Evolutionary conservation across 73 alveolate species (phyloP).

Genomic region (Symbiodinium natans): DNA sequence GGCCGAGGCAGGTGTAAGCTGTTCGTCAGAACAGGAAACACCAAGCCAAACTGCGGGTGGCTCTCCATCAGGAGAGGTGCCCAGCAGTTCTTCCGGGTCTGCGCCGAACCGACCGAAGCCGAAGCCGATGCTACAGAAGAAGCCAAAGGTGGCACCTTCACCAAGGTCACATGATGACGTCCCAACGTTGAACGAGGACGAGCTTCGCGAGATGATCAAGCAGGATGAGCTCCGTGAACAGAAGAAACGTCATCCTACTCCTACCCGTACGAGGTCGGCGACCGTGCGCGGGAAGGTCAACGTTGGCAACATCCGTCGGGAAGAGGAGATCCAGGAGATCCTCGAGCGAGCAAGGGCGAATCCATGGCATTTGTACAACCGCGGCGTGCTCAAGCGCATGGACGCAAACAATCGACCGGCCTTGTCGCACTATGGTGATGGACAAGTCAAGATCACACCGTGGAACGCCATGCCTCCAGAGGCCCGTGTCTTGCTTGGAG

Average conservation of each 20-base stretch:
- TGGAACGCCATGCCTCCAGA: neutral
- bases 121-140: neutral
- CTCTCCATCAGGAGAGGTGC: neutral
- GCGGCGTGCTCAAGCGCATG: neutral
- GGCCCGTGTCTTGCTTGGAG: too few species aligned
- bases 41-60: neutral
- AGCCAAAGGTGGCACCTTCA: too few species aligned
- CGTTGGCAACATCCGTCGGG: neutral
- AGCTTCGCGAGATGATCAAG: neutral
- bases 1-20: neutral
- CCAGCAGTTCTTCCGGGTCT: neutral
- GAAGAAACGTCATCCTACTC: neutral
- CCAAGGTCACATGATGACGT: neutral
- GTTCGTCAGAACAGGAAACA: neutral
- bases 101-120: too few species aligned
- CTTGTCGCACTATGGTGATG: neutral
- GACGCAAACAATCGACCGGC: neutral
- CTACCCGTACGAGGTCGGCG: neutral
- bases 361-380: neutral
- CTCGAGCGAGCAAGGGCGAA: neutral
- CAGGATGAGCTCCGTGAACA: neutral
- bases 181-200: neutral
- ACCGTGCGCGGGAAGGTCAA: neutral
- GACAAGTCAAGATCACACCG: neutral
- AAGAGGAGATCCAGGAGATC: neutral